Conservation (phyloP, 257 asterid species). For the Mitragyna speciosa region DNA sequence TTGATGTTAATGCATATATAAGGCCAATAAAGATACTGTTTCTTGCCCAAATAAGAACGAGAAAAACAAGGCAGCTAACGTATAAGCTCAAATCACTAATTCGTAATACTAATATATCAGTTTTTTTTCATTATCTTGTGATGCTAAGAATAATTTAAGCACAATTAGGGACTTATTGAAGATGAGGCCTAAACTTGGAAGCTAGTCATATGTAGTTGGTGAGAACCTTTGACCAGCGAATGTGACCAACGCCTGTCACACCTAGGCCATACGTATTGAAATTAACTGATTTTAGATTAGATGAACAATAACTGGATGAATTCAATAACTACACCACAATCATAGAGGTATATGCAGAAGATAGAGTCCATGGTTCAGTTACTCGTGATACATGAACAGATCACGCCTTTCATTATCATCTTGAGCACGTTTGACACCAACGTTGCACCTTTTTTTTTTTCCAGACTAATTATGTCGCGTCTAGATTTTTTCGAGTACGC, state of each 20-base stretch:
- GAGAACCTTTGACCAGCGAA: slow-evolving; percentile 26
- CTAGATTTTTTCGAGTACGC: not conserved
- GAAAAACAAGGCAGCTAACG: not conserved
- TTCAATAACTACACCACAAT: not conserved
- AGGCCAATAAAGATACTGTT: not conserved
- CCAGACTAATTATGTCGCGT: not conserved
- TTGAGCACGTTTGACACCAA: not conserved
- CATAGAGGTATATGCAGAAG: not conserved
- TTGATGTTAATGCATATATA: not conserved
- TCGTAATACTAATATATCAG: not conserved
- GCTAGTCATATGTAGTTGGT: slow-evolving; percentile 24
- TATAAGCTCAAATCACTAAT: not conserved
- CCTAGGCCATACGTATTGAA: not conserved
- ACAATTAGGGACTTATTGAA: slow-evolving; percentile 19
- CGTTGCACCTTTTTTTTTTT: not conserved
- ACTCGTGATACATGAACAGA: not conserved
- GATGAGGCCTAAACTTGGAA: slow-evolving; percentile 17
- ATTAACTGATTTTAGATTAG: not conserved
- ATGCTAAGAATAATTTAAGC: slow-evolving; percentile 1
- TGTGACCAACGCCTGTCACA: not conserved
- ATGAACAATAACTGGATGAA: not conserved
- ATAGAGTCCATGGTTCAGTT: not conserved
- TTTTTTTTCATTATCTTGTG: slow-evolving; percentile 15
- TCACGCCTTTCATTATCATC: not conserved
- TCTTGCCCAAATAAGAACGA: not conserved